Percentiles rank a stretch among this genome's conserved stretches.
These are phyloP conservation scores for Canna indica DNA, from an alignment of 176 grass and related monocot genomes.

Conservation along the genomic window DNA sequence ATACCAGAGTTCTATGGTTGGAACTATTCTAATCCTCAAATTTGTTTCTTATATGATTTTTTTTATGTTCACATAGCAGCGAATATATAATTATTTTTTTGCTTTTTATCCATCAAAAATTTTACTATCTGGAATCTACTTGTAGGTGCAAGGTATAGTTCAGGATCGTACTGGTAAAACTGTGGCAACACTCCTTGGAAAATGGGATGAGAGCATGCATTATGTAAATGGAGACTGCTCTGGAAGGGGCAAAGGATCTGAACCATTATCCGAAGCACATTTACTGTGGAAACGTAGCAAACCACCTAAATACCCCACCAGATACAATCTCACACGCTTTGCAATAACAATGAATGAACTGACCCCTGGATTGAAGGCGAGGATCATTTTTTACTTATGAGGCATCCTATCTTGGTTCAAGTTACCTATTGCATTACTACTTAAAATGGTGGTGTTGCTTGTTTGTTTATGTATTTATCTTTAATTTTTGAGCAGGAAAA, in stretches of 20 bases:
- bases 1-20: not conserved
- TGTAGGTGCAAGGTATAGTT: constrained; percentile 93
- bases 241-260: constrained; percentile 81
- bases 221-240: constrained; percentile 90
- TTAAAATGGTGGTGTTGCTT: constrained; percentile 1
- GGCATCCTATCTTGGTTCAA: not conserved
- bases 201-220: constrained; percentile 99
- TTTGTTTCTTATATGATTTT: not conserved
- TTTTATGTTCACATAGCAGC: not conserved
- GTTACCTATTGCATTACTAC: not conserved
- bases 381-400: constrained; percentile 2
- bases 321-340: constrained; percentile 87
- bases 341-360: constrained; percentile 96
- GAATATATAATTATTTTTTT: not conserved
- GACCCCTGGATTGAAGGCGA: constrained; percentile 69
- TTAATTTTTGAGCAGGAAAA: constrained; percentile 52
- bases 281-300: constrained; percentile 79
- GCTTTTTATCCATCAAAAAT: not conserved
- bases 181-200: constrained; percentile 88
- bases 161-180: constrained; percentile 84
- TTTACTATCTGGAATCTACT: not conserved
- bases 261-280: constrained; percentile 69
- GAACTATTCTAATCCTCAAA: not conserved
- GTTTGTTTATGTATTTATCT: constrained; percentile 6
- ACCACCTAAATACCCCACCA: constrained; percentile 64